These are phyloP conservation scores for Raphanus raphanistrum DNA, from an alignment of 345 rosid genomes.

Conservation along the genomic window DNA sequence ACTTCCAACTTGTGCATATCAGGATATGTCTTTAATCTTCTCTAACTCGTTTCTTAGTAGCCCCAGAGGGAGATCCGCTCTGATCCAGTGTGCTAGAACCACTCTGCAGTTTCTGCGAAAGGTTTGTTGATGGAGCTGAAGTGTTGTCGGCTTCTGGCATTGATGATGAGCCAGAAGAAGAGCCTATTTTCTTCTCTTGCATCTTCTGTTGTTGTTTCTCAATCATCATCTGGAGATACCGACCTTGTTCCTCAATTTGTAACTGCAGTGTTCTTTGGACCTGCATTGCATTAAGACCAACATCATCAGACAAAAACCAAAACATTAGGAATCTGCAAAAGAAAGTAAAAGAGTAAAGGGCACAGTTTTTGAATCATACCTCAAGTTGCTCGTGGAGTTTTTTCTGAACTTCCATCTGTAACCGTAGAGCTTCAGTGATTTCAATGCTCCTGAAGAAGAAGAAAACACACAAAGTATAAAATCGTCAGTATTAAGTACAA, in stretches of 20 bases:
- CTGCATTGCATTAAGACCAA: constrained; percentile 20
- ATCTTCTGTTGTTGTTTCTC: constrained; percentile 64
- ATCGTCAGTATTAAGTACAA: neutral
- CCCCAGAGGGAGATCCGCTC: constrained; percentile 7
- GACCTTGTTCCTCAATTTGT: constrained; percentile 38
- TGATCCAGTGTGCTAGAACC: constrained; percentile 6
- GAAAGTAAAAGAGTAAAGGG: neutral
- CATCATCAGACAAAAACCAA: neutral
- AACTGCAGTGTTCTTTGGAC: constrained; percentile 35
- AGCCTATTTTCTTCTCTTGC: constrained; percentile 35
- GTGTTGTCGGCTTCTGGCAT: constrained; percentile 33
- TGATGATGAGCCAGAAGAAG: constrained; percentile 41
- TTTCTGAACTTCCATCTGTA: constrained; percentile 97
- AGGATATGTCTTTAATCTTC: constrained; percentile 33
- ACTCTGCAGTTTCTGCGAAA: constrained; percentile 21
- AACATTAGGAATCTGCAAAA: neutral
- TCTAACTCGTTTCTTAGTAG: constrained; percentile 42
- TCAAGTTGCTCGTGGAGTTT: constrained; percentile 94
- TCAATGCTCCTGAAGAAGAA: constrained; percentile 34
- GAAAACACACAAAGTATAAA: neutral
- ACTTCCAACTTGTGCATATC: constrained; percentile 4
- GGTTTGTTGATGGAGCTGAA: constrained; percentile 27
- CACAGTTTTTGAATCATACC: constrained; percentile 43
- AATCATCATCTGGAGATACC: constrained; percentile 52
- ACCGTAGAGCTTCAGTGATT: constrained; percentile 71